These are phyloP conservation scores for Austroboletus festivus DNA, from an alignment of 768 basidiomycete species.

Conservation along the genomic window DNA sequence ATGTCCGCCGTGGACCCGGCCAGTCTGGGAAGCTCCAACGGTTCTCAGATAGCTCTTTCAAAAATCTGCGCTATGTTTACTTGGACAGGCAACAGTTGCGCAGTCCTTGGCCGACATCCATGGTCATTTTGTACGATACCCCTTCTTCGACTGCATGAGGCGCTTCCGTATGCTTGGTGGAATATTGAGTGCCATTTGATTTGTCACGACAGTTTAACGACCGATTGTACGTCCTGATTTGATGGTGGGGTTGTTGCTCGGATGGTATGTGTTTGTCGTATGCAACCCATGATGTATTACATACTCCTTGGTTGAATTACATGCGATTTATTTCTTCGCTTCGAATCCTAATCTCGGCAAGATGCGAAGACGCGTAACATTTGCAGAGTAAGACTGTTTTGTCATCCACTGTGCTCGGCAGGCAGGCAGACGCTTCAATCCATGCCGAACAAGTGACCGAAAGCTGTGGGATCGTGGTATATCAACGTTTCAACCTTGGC, in stretches of 20 bases:
- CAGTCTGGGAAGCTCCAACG: slow-evolving; percentile 62
- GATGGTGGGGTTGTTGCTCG: too few relatives aligned
- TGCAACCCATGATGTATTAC: too few relatives aligned
- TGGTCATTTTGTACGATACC: slow-evolving; percentile 49
- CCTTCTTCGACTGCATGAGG: slow-evolving; percentile 19
- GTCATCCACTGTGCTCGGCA: background rate
- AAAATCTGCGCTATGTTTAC: slow-evolving; percentile 53
- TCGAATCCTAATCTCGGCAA: too few relatives aligned
- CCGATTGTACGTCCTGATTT: too few relatives aligned
- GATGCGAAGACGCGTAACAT: background rate
- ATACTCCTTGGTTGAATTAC: too few relatives aligned
- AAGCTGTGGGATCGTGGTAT: too few relatives aligned
- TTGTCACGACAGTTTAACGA: too few relatives aligned
- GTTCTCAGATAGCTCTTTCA: slow-evolving; percentile 47
- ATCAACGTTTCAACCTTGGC: too few relatives aligned
- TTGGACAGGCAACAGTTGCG: slow-evolving; percentile 48
- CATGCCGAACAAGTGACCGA: background rate
- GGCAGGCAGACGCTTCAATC: background rate
- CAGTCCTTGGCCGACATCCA: slow-evolving; percentile 64
- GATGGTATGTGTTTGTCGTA: too few relatives aligned
- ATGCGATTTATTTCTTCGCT: too few relatives aligned
- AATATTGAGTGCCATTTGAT: too few relatives aligned
- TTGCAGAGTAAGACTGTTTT: slow-evolving; percentile 4
- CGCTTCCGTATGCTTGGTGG: background rate
- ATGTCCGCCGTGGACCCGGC: slow-evolving; percentile 64